Conservation (phyloP, 164 flowering plant genomes). For the Dillenia suffruticosa region DNA sequence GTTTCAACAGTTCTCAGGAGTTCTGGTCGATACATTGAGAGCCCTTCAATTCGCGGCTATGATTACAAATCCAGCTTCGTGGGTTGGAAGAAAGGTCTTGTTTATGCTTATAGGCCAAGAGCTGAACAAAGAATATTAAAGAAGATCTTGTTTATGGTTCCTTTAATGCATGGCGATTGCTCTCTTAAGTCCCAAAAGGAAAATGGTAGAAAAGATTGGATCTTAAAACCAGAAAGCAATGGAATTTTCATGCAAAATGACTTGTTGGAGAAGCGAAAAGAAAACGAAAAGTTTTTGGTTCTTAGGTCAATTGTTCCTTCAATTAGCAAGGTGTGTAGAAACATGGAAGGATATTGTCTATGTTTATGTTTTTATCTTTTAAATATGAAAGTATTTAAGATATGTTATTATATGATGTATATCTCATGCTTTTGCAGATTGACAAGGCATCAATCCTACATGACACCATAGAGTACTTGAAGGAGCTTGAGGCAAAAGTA, state of each 20-base stretch:
- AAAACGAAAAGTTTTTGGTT: constrained; percentile 48
- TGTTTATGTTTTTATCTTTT: no score
- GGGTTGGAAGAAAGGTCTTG: constrained; percentile 46
- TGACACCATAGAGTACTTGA: constrained; percentile 67
- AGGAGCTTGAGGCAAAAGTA: constrained; percentile 72
- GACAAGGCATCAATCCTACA: constrained; percentile 66
- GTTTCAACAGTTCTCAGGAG: constrained; percentile 45
- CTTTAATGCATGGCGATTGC: constrained; percentile 37
- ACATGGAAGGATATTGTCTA: no score
- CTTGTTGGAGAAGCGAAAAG: constrained; percentile 31
- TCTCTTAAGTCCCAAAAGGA: constrained; percentile 27
- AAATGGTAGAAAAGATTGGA: constrained; percentile 15
- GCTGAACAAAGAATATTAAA: constrained; percentile 52
- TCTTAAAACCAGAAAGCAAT: constrained; percentile 33
- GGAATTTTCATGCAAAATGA: constrained; percentile 31
- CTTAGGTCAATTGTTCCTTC: constrained; percentile 72
- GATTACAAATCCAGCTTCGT: constrained; percentile 47
- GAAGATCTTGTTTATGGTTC: constrained; percentile 51
- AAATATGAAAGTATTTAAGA: no score
- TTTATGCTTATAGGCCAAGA: constrained; percentile 12
- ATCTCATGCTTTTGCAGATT: constrained; percentile 35
- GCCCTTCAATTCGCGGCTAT: constrained; percentile 16
- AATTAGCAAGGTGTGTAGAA: constrained; percentile 46
- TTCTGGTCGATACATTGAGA: constrained; percentile 27
- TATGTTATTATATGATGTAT: neutral